phyloP scores from a whole-genome alignment of 768 basidiomycete species.

The Sporobolomyces pararoseus region DNA sequence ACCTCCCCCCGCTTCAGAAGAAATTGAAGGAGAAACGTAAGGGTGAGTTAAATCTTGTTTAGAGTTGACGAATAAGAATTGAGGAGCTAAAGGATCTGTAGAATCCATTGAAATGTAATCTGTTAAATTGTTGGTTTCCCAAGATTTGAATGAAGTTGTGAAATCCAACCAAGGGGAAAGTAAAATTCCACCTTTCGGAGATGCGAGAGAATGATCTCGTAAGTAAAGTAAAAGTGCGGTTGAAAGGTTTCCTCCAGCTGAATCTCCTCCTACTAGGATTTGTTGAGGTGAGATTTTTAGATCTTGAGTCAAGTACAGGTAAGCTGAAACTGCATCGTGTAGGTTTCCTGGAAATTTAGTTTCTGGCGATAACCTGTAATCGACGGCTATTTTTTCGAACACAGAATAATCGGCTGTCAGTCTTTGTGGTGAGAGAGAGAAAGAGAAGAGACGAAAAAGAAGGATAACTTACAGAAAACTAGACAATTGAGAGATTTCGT shows the following conservation, averaged over 20 bases:
- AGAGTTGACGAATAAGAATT: conserved; percentile 75
- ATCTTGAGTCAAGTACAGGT: conserved; percentile 64
- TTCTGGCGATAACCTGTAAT: conserved; percentile 92
- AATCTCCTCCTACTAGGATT: conserved; percentile 78
- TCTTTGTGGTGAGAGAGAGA: background rate
- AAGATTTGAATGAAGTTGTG: conserved; percentile 90
- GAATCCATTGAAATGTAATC: conserved; percentile 68
- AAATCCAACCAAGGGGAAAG: conserved; percentile 67
- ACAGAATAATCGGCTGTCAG: background rate
- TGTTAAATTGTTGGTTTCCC: conserved; percentile 76
- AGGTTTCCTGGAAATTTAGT: conserved; percentile 83
- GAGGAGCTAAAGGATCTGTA: conserved; percentile 79
- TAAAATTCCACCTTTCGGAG: conserved; percentile 74
- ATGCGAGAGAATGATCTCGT: conserved; percentile 77
- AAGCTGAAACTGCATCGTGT: conserved; percentile 77
- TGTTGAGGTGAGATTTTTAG: conserved; percentile 55
- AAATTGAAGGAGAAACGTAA: conserved; percentile 81
- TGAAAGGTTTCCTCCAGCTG: conserved; percentile 81
- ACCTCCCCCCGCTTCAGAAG: too few relatives aligned
- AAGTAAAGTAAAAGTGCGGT: conserved; percentile 85
- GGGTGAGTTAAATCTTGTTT: conserved; percentile 70
- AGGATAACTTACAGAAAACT: conserved; percentile 56
- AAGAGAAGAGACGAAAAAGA: too few relatives aligned
- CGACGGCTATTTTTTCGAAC: conserved; percentile 58
- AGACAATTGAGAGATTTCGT: conserved; percentile 78